phyloP scores from a whole-genome alignment of 164 flowering plant genomes.

The Piper longum region DNA sequence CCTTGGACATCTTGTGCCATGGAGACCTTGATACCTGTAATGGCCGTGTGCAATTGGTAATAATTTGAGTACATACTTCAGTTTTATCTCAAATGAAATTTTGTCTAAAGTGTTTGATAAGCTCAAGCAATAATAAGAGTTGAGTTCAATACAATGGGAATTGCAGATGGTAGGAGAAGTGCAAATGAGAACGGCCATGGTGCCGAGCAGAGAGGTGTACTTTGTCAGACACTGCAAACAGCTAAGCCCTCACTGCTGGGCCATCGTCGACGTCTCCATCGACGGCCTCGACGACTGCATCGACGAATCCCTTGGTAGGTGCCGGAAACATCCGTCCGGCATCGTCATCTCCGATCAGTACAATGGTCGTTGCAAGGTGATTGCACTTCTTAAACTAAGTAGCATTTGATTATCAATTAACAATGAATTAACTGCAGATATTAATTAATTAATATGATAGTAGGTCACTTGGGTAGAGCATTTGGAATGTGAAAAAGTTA shows the following conservation, averaged over 20 bases:
- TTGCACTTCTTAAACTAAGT: no score
- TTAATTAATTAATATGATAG: background rate
- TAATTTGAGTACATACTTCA: constrained; percentile 2
- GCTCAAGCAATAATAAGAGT: background rate
- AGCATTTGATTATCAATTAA: no score
- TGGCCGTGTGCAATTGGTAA: constrained; percentile 76
- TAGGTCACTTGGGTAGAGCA: constrained; percentile 97
- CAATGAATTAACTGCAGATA: no score
- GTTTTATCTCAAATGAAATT: background rate
- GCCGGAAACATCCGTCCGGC: constrained; percentile 85
- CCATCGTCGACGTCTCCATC: constrained; percentile 80
- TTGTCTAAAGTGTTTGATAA: background rate
- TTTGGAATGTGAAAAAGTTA: constrained; percentile 57
- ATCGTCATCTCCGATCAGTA: constrained; percentile 84
- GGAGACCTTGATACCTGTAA: constrained; percentile 59
- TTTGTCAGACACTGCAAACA: constrained; percentile 71
- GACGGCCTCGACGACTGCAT: constrained; percentile 63
- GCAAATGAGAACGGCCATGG: constrained; percentile 91
- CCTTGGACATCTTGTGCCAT: constrained; percentile 50
- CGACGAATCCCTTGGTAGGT: constrained; percentile 63
- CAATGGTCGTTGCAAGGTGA: constrained; percentile 91
- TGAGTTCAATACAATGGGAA: no score
- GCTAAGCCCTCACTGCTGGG: constrained; percentile 67
- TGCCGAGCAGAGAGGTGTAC: constrained; percentile 82
- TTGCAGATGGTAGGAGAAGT: constrained; percentile 87